A percentile compares a stretch with the other conserved stretches of the same genome.
These are phyloP conservation scores for Endoconidiophora laricicola DNA, from an alignment of 2,329 filamentous ascomycete species.

Conservation along the genomic window DNA sequence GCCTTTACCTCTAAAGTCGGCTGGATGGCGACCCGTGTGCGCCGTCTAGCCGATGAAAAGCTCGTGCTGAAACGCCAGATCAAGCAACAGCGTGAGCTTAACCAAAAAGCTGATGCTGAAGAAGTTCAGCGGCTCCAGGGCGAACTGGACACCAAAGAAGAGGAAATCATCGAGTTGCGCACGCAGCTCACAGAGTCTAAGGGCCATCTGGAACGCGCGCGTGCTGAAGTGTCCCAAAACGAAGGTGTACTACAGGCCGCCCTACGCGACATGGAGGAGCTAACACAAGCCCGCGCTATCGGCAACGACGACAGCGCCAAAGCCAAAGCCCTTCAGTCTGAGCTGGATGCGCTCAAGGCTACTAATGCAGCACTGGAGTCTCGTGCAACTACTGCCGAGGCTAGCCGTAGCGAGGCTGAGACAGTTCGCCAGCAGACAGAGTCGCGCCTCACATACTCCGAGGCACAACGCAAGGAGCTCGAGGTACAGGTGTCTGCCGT, in stretches of 20 bases:
- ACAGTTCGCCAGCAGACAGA: conserved; percentile 13
- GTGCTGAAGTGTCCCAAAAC: conserved; percentile 15
- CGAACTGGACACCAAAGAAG: conserved; percentile 13
- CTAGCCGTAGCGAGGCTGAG: conserved; percentile 11
- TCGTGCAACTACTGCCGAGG: conserved; percentile 10
- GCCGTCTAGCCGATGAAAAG: conserved; percentile 70
- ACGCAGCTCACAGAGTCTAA: conserved; percentile 13
- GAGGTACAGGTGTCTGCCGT: conserved; percentile 15
- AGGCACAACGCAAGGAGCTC: conserved; percentile 12
- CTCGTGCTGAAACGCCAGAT: conserved; percentile 79
- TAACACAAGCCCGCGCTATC: conserved; percentile 14
- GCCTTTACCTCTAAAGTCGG: conserved; percentile 68
- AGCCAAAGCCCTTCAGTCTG: conserved; percentile 22
- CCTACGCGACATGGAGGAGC: conserved; percentile 14
- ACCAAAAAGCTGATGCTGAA: conserved; percentile 65
- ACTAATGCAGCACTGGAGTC: conserved; percentile 12
- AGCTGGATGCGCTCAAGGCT: conserved; percentile 29
- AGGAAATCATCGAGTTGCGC: conserved; percentile 12
- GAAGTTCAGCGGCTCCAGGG: conserved; percentile 30
- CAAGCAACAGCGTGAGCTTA: conserved; percentile 85
- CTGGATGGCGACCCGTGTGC: conserved; percentile 61
- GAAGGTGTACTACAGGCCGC: conserved; percentile 18
- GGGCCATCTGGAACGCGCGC: conserved; percentile 12
- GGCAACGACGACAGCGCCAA: conserved; percentile 13
- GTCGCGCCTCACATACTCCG: conserved; percentile 9